Percentiles rank a stretch among this genome's conserved stretches.
Evolutionary conservation across 495 filamentous ascomycete species (phyloP).

Genomic region (Xylaria palmicola): DNA sequence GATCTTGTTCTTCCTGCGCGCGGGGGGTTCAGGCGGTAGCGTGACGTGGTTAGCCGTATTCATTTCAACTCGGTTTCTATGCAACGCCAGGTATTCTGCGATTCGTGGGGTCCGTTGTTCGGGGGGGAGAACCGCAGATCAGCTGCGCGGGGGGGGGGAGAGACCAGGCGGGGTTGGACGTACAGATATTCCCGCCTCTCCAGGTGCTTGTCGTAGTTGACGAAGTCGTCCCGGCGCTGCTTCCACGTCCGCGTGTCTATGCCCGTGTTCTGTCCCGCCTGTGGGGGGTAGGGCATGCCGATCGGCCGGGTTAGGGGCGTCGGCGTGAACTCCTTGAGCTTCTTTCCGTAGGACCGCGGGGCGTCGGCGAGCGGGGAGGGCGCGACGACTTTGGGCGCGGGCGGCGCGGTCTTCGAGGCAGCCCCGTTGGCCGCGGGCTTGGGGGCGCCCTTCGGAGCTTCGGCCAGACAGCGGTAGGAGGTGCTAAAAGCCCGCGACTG

Average conservation of each 20-base stretch:
- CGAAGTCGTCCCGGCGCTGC: slow-evolving; percentile 76
- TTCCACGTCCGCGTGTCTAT: slow-evolving; percentile 63
- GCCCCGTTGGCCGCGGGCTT: slow-evolving; percentile 15
- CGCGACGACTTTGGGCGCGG: slow-evolving; percentile 14
- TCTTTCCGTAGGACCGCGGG: slow-evolving; percentile 55
- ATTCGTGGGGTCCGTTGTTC: too few species aligned
- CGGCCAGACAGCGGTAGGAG: slow-evolving; percentile 40
- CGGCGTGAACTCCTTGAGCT: slow-evolving; percentile 60
- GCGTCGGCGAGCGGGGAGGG: slow-evolving; percentile 46
- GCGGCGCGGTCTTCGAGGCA: slow-evolving; percentile 11
- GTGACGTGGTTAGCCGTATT: slow-evolving; percentile 8
- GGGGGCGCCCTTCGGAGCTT: slow-evolving; percentile 23
- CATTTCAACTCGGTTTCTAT: too few species aligned
- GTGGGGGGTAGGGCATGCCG: slow-evolving; percentile 70
- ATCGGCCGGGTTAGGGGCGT: slow-evolving; percentile 75
- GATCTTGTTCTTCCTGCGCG: slow-evolving; percentile 55
- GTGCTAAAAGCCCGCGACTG: slow-evolving; percentile 50
- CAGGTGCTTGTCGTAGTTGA: slow-evolving; percentile 81
- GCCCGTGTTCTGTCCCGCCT: slow-evolving; percentile 75
- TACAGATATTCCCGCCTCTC: slow-evolving; percentile 70
- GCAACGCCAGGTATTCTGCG: too few species aligned
- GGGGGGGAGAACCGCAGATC: too few species aligned
- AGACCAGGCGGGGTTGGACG: too few species aligned
- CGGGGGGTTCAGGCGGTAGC: background rate
- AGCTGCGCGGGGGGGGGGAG: too few species aligned